Evolutionary conservation across 176 grass and related monocot species (phyloP).

Genomic region (Oryza officinalis): DNA sequence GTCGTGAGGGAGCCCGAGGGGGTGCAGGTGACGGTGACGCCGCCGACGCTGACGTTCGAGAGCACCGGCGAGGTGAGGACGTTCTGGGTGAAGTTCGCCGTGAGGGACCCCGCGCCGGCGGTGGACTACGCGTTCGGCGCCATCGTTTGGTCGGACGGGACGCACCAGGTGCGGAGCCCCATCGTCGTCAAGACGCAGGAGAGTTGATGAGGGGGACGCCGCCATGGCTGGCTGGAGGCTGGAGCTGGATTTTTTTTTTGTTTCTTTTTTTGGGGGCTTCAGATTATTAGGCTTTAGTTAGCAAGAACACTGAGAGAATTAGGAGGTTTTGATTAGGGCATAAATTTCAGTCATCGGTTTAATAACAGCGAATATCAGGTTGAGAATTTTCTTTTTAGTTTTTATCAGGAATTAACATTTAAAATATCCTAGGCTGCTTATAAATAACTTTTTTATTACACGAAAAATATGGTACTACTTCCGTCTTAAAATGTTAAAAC

Average conservation of each 20-base stretch:
- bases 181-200: conserved; percentile 34
- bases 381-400: neutral
- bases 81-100: conserved; percentile 51
- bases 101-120: neutral
- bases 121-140: conserved; percentile 48
- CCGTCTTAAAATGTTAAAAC: too few relatives aligned
- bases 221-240: neutral
- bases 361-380: neutral
- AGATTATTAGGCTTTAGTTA: neutral
- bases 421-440: too few relatives aligned
- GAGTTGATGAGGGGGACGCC: neutral
- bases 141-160: conserved; percentile 63
- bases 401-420: neutral
- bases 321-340: neutral
- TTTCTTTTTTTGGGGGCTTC: neutral
- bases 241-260: neutral
- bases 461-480: too few relatives aligned
- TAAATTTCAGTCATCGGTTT: neutral
- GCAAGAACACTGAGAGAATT: neutral
- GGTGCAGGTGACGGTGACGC: conserved; percentile 55
- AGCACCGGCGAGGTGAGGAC: conserved; percentile 58
- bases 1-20: conserved; percentile 50
- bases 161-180: conserved; percentile 53
- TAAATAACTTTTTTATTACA: too few relatives aligned
- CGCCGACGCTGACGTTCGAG: conserved; percentile 34